A percentile compares a stretch with the other conserved stretches of the same genome.
These are phyloP conservation scores for Aspergillus sp. DNA, from an alignment of 2,329 filamentous ascomycete species.

Conservation along the genomic window DNA sequence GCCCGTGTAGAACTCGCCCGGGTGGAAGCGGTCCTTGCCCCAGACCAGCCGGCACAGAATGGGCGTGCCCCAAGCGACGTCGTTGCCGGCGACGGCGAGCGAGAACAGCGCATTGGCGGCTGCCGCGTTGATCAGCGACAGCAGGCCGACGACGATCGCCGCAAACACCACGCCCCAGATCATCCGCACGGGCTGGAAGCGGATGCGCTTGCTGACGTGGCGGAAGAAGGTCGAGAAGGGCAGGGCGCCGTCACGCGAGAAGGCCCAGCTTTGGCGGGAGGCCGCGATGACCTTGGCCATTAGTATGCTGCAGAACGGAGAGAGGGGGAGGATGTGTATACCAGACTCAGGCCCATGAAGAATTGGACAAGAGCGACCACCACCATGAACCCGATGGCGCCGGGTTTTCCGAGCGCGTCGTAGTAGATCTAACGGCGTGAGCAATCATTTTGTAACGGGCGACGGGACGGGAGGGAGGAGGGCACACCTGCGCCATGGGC, in stretches of 20 bases:
- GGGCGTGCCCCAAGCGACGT: slow-evolving; percentile 59
- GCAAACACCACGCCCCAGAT: slow-evolving; percentile 54
- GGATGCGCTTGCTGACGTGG: slow-evolving; percentile 53
- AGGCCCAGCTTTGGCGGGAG: slow-evolving; percentile 62
- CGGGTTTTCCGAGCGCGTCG: slow-evolving; percentile 58
- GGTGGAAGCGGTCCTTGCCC: slow-evolving; percentile 56
- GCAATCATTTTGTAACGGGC: not conserved
- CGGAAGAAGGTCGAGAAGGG: slow-evolving; percentile 60
- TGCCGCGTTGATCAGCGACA: slow-evolving; percentile 57
- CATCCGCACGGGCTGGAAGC: slow-evolving; percentile 57
- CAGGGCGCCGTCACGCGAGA: slow-evolving; percentile 60
- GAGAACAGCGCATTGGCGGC: slow-evolving; percentile 60
- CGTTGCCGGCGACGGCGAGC: slow-evolving; percentile 55
- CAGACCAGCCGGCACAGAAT: slow-evolving; percentile 59
- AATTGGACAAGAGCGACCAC: slow-evolving; percentile 61
- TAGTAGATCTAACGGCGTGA: slow-evolving; percentile 51
- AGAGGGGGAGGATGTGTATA: slow-evolving; percentile 11
- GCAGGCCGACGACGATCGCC: slow-evolving; percentile 54
- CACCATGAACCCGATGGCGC: slow-evolving; percentile 57
- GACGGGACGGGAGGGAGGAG: no score
- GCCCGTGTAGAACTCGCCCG: slow-evolving; percentile 60
- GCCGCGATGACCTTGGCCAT: slow-evolving; percentile 50
- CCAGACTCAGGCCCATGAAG: slow-evolving; percentile 58
- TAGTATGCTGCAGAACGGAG: not conserved
- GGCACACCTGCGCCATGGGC: slow-evolving; percentile 51